phyloP scores from a whole-genome alignment of 208 protist species.

The Wallacemonas rigidus region DNA sequence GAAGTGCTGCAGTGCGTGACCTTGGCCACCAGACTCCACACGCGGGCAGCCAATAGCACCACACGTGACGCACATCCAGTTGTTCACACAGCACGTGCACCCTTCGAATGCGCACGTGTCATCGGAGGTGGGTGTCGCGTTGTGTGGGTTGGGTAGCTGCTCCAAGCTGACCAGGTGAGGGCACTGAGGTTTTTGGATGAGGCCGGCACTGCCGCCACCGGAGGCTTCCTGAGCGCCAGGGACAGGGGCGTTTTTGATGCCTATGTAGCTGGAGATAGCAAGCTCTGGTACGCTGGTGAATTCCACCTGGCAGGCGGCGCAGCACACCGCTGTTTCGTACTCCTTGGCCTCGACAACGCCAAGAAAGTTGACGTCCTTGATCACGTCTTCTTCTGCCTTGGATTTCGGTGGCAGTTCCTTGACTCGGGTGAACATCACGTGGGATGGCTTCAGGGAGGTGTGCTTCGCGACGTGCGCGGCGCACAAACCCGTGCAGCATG shows the following conservation, averaged over 20 bases:
- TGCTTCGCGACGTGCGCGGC: constrained; percentile 77
- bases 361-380: constrained; percentile 68
- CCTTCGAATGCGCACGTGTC: constrained; percentile 49
- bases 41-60: constrained; percentile 94
- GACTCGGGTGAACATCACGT: constrained; percentile 77
- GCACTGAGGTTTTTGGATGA: constrained; percentile 58
- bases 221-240: constrained; percentile 53
- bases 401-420: constrained; percentile 63
- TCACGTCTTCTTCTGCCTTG: constrained; percentile 28
- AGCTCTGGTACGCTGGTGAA: constrained; percentile 54
- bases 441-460: constrained; percentile 35
- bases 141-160: constrained; percentile 69
- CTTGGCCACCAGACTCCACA: constrained; percentile 93
- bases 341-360: constrained; percentile 61
- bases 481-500: constrained; percentile 76
- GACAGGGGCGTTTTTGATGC: constrained; percentile 59
- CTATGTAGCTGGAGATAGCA: constrained; percentile 48
- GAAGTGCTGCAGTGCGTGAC: constrained; percentile 94
- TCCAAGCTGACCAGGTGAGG: constrained; percentile 81
- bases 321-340: constrained; percentile 75
- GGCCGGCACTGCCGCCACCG: constrained; percentile 18
- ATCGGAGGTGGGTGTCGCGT: constrained; percentile 39
- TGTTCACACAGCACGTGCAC: constrained; percentile 91
- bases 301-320: constrained; percentile 42
- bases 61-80: constrained; percentile 96